Evolutionary conservation across 345 rosid species (phyloP).

Genomic region (Lepidium africanum): DNA sequence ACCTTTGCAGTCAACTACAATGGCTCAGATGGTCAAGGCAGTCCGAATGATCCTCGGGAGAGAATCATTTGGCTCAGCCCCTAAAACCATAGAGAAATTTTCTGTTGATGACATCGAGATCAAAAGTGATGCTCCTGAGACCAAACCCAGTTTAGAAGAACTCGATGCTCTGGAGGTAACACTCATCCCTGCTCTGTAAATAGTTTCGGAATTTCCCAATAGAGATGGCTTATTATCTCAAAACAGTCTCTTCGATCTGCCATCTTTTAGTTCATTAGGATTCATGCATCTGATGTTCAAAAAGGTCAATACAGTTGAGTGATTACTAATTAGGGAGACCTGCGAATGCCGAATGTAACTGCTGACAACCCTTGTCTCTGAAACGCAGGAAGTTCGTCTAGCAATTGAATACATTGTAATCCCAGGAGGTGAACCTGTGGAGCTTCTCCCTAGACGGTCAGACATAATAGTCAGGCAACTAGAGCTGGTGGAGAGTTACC

Average conservation of each 20-base stretch:
- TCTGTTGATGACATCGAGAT: conserved; percentile 56
- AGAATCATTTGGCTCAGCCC: conserved; percentile 47
- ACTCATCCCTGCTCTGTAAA: background rate
- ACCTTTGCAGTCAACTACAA: conserved; percentile 67
- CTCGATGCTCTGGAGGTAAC: conserved; percentile 93
- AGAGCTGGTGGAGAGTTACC: conserved; percentile 89
- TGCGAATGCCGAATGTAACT: background rate
- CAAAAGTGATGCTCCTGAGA: conserved; percentile 77
- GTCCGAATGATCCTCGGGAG: conserved; percentile 77
- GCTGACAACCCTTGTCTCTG: background rate
- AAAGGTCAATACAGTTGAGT: background rate
- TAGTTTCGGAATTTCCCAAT: background rate
- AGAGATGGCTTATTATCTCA: background rate
- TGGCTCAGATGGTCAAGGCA: conserved; percentile 98
- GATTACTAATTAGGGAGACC: background rate
- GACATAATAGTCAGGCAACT: conserved; percentile 81
- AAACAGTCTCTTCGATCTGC: background rate
- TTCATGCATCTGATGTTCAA: background rate
- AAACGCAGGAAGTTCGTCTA: conserved; percentile 69
- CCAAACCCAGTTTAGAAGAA: conserved; percentile 90
- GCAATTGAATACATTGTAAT: conserved; percentile 91
- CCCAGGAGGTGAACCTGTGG: conserved; percentile 93
- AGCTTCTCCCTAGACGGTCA: conserved; percentile 86
- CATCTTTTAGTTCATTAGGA: background rate
- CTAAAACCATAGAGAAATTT: conserved; percentile 29